Percentiles rank a stretch among this genome's conserved stretches.
Conservation (phyloP, 257 asterid genomes). For the Jacaranda copaia region DNA sequence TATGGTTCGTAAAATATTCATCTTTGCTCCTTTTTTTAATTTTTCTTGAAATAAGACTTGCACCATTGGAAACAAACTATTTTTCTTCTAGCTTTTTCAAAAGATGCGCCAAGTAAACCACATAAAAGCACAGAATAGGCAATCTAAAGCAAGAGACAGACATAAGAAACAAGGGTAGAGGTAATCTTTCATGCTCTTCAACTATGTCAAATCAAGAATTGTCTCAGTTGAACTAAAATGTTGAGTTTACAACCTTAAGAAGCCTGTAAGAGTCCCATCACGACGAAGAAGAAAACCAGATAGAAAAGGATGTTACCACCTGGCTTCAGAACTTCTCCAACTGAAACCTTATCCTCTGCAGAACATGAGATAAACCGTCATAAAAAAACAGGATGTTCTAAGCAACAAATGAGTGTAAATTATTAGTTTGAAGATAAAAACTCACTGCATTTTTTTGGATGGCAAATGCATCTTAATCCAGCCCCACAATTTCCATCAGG, state of each 20-base stretch:
- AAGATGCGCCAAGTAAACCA: no score
- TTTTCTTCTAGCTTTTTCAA: no score
- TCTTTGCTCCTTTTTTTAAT: no score
- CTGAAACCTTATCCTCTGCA: conserved; percentile 68
- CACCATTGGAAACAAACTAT: no score
- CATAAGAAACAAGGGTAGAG: background rate
- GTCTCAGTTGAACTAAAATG: background rate
- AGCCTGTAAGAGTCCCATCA: conserved; percentile 24
- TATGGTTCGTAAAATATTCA: no score
- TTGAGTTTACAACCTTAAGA: conserved; percentile 29
- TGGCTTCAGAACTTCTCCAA: conserved; percentile 42
- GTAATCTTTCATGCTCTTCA: background rate
- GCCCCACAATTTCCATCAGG: conserved; percentile 65
- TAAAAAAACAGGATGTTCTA: no score
- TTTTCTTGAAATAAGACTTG: no score
- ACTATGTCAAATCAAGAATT: background rate
- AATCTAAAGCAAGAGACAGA: conserved; percentile 1
- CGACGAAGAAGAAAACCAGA: conserved; percentile 38
- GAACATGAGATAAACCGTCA: background rate
- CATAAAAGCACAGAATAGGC: background rate
- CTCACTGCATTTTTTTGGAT: conserved; percentile 65
- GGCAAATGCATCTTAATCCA: conserved; percentile 75
- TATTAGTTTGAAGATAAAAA: background rate
- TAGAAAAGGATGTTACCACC: conserved; percentile 33
- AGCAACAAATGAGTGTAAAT: no score